Conservation (phyloP, 129 eudicot genomes). For the Lactuca sativa region DNA sequence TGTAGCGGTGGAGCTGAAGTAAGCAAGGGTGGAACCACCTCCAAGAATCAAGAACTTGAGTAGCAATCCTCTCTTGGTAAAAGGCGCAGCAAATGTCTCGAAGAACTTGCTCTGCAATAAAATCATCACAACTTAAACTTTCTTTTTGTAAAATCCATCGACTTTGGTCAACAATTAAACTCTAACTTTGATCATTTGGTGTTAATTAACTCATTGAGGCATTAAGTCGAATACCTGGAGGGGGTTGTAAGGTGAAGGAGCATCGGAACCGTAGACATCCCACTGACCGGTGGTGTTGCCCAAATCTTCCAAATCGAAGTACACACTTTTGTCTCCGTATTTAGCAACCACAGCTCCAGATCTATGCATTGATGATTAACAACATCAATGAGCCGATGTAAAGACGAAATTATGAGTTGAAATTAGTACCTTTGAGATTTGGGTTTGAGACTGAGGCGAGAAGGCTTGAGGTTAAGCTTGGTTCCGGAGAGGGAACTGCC, state of each 20-base stretch:
- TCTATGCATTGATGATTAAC: slow-evolving; percentile 32
- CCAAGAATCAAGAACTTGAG: slow-evolving; percentile 92
- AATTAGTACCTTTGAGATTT: slow-evolving; percentile 17
- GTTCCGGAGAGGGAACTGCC: slow-evolving; percentile 88
- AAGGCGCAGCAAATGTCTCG: slow-evolving; percentile 98
- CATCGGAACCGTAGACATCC: slow-evolving; percentile 98
- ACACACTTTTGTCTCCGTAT: slow-evolving; percentile 96
- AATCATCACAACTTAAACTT: not conserved
- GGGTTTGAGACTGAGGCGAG: slow-evolving; percentile 47
- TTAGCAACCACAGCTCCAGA: slow-evolving; percentile 88
- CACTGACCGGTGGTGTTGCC: slow-evolving; percentile 98
- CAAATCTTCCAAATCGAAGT: slow-evolving; percentile 96
- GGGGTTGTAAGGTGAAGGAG: slow-evolving; percentile 94
- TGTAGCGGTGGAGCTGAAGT: slow-evolving; percentile 78
- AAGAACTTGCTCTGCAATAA: slow-evolving; percentile 93
- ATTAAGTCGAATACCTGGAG: slow-evolving; percentile 67
- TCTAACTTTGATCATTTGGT: not conserved
- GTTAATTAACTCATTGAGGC: slow-evolving; percentile 9
- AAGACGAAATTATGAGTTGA: not conserved
- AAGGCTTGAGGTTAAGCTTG: slow-evolving; percentile 71
- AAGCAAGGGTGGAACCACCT: slow-evolving; percentile 93
- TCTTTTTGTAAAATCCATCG: not conserved
- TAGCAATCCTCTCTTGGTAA: slow-evolving; percentile 98
- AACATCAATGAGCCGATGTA: not conserved
- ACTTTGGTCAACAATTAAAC: not conserved